Base-by-base conservation (phyloP, 2,329 filamentous ascomycete species). In the Aspergillus sojae region DNA sequence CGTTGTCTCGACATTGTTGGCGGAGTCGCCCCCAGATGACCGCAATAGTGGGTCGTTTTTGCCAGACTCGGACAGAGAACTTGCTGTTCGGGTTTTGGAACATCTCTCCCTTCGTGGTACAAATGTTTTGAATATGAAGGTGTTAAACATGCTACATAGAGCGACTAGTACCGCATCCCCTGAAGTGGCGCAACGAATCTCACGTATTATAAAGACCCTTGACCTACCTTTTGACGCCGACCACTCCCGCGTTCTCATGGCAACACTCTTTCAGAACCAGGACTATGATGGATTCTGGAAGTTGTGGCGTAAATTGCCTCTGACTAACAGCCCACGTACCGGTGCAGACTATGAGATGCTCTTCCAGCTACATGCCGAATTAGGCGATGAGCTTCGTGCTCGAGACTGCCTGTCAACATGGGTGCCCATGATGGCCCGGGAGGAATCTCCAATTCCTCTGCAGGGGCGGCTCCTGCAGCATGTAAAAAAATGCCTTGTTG, bases 251-350 rank as follows among this genome's bases (percentile, higher is more conserved):
- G 62, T 59, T 16, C 69, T 80, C 6, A 75, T 78, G 69, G 62
- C 72, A 5, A 69, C 74, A 5, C 67, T 73, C 26, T 76, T 85
- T 5, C 66, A 68, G 23, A 80, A 80, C 63, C 70, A 73, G 21
- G 78, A 87, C 67, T 89, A 86, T 82, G 73, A 82, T 19, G 78
- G 79, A 6, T 87, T 91, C 70, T 90, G 87, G 88, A 80, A 86
- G 23, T 71, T 82, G 11, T 91, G 89, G 82, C 82, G 83, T 60
- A 80, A 83, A 61, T 82, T 86, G 4, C 77, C 88, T 16, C 80
- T 84, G 46, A 82, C 84, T 67, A 76, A 81, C 45, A 71, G 75
- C 10, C 69, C 80, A 1, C 85, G 89, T 23, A 83, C 84, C 0
- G 70, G 78, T n/a, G 72, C 73, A 19, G 79, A 89, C 66, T 92